A percentile compares a stretch with the other conserved stretches of the same genome.
phyloP scores from a whole-genome alignment of 2,329 filamentous ascomycete genomes.

The Trichoderma hamatum region DNA sequence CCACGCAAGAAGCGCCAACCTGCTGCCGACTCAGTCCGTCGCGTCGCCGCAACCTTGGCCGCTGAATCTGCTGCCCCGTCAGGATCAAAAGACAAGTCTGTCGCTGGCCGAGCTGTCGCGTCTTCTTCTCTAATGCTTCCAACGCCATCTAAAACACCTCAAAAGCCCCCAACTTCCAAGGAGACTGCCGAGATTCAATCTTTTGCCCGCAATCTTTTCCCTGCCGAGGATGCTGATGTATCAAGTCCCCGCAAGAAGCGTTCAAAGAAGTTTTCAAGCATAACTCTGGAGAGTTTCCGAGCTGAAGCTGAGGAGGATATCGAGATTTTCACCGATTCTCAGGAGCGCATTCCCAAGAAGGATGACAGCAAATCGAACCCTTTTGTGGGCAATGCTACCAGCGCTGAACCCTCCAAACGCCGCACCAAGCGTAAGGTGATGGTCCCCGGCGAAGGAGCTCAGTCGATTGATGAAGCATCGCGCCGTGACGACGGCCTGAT shows the following conservation, averaged over 20 bases:
- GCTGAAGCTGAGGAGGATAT: slow-evolving; percentile 63
- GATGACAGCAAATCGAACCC: slow-evolving; percentile 72
- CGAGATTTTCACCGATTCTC: slow-evolving; percentile 75
- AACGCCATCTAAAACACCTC: slow-evolving; percentile 77
- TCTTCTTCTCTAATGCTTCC: slow-evolving; percentile 63
- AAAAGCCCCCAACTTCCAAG: slow-evolving; percentile 60
- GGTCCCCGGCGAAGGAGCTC: slow-evolving; percentile 60
- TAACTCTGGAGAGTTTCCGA: slow-evolving; percentile 61
- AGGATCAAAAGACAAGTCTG: slow-evolving; percentile 38
- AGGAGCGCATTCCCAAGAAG: slow-evolving; percentile 72
- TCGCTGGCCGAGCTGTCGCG: slow-evolving; percentile 35
- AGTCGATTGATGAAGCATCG: slow-evolving; percentile 65
- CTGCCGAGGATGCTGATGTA: slow-evolving; percentile 60
- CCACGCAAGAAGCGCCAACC: slow-evolving; percentile 56
- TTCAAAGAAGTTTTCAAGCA: slow-evolving; percentile 59
- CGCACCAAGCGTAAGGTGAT: slow-evolving; percentile 59
- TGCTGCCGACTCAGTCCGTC: slow-evolving; percentile 52
- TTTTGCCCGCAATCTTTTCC: slow-evolving; percentile 65
- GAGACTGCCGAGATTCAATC: slow-evolving; percentile 54
- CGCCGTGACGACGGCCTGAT: slow-evolving; percentile 72
- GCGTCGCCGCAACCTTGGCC: slow-evolving; percentile 50
- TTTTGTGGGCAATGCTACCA: slow-evolving; percentile 60
- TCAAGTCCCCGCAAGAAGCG: slow-evolving; percentile 62
- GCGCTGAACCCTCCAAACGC: slow-evolving; percentile 50
- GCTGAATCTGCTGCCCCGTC: slow-evolving; percentile 51